Evolutionary conservation across 192 early-diverging fungal genomes (phyloP), one percentile per base, ranked within the genome.

Genomic region (Jimgerdemannia lactiflua): DNA sequence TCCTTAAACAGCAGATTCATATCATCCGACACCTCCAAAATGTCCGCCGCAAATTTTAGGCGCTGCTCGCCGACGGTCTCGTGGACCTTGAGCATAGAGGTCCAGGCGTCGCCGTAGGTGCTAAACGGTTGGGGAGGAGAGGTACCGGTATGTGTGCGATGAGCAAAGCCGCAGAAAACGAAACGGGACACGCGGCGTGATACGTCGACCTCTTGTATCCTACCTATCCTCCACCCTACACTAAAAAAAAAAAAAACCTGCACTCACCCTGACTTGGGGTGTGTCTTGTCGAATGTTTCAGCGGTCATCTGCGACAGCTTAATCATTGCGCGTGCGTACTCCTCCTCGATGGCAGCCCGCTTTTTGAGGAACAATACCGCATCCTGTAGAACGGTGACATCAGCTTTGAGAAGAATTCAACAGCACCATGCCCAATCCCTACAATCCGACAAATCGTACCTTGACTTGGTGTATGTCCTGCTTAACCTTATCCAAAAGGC

Each of bases 281-380:
- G 79, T 41, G 82, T 78, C 75, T 80, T 82, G 54, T 90, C 85
- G 80, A 86, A 87, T 18, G 83, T 73, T 76, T 90, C 91, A 41
- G 85, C 82, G 71, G 88, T 85, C 65, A 76, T 78, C 40, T 91
- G 91, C 7, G 91, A 87, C 0, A 97, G 83, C 74, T 95, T 96
- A 43, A 90, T 83, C 85, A 99, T 86, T 63, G 86, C 84, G 63
- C 90, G 86, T 29, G 91, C 93, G 80, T 99, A 98, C 54, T 97
- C 94, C 69, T 95, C 96, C 77, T 99, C 97, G 44, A 98, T 92
- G 4, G 84, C 77, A 2, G 97, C 94, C n/a, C 97, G 89, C 73
- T 91, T 95, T 74, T 93, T 94, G 18, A 99, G 83, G 74, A 99
- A 98, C 0, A 79, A 69, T 3, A 90, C 84, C 11, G 91, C 84